These are phyloP conservation scores for Phycomyces blakesleeanus DNA, from an alignment of 192 early-diverging fungal genomes.

Conservation along the genomic window DNA sequence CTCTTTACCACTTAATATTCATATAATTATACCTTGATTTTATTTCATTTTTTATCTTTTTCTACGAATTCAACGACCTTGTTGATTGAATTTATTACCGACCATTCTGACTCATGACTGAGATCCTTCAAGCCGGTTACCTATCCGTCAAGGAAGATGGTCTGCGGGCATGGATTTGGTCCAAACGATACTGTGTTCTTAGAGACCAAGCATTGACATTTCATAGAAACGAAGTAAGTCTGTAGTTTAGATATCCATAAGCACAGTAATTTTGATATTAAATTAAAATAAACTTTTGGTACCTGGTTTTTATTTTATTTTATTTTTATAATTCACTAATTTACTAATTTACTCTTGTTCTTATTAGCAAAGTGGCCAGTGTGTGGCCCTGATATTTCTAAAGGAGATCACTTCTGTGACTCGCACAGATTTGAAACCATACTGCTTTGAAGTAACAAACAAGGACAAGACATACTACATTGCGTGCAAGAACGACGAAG, in stretches of 20 bases:
- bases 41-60: too few species aligned
- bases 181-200: constrained; percentile 85
- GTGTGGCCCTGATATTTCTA: constrained; percentile 84
- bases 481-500: constrained; percentile 91
- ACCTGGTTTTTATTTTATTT: too few species aligned
- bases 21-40: too few species aligned
- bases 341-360: too few species aligned
- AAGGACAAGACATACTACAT: constrained; percentile 93
- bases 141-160: constrained; percentile 88
- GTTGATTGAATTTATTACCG: constrained; percentile 7
- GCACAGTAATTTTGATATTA: not conserved
- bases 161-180: constrained; percentile 89
- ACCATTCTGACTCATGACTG: constrained; percentile 27
- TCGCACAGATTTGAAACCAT: constrained; percentile 85
- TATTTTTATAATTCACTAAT: too few species aligned
- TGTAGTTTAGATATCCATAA: not conserved
- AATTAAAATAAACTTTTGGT: too few species aligned
- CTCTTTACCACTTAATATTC: too few species aligned
- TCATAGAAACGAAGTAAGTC: constrained; percentile 87
- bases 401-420: constrained; percentile 87
- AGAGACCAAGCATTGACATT: constrained; percentile 87
- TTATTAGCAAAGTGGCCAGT: constrained; percentile 76
- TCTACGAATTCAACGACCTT: not conserved
- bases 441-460: constrained; percentile 91
- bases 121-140: constrained; percentile 77